Evolutionary conservation across 78 protist genomes (phyloP).

Genomic region (Chrysochromulina parva): DNA sequence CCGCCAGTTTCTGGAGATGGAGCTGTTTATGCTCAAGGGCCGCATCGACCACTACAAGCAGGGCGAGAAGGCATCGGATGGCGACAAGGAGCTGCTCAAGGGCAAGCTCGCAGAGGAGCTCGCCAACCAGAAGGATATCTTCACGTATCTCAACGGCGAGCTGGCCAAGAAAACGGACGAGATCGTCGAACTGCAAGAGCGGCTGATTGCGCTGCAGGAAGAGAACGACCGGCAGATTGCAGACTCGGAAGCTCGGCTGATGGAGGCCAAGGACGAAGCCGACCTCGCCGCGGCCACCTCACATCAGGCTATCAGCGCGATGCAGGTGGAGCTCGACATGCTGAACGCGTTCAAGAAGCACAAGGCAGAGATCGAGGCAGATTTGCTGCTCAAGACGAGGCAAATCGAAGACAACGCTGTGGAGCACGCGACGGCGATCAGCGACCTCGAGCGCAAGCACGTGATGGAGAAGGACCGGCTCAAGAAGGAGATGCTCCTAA

Average conservation of each 20-base stretch:
- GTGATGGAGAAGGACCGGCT: slow-evolving; percentile 26
- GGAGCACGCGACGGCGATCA: not conserved
- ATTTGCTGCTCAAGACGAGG: not conserved
- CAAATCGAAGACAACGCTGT: too few relatives aligned
- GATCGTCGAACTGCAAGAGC: not conserved
- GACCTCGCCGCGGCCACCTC: not conserved
- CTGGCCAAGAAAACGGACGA: not conserved
- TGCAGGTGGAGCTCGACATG: not conserved
- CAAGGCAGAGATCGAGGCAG: not conserved
- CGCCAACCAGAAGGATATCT: not conserved
- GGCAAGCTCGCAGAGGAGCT: not conserved
- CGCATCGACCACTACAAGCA: not conserved
- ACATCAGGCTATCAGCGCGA: not conserved
- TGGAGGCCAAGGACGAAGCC: not conserved
- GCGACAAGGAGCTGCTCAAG: not conserved
- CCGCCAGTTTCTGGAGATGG: not conserved
- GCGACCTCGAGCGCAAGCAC: not conserved
- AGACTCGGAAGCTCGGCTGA: not conserved
- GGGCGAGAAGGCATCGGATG: too few relatives aligned
- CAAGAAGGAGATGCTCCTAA: slow-evolving; percentile 16
- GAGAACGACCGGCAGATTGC: not conserved
- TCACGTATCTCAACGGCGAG: not conserved
- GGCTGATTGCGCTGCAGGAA: not conserved
- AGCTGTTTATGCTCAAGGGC: not conserved
- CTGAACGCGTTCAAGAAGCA: not conserved